Evolutionary conservation across 345 rosid genomes (phyloP).

Genomic region (Arabidopsis thaliana): TAIR10.1 NC_003071.7:17733501-17734000

Average conservation of each 20-base stretch:
- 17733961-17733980: constrained; percentile 3
- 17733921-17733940: constrained; percentile 41
- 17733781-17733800: not conserved
- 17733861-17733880: constrained; percentile 15
- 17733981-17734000: constrained; percentile 29
- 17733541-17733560: not conserved
- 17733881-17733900: constrained; percentile 9
- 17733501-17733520: constrained; percentile 6
- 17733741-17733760: constrained; percentile 59
- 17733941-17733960: constrained; percentile 18
- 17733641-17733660: not conserved
- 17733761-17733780: constrained; percentile 49
- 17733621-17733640: not conserved
- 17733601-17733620: not conserved
- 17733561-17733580: not conserved
- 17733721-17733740: constrained; percentile 73
- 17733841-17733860: constrained; percentile 14
- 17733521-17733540: not conserved
- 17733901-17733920: constrained; percentile 29
- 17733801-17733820: not conserved
- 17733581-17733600: not conserved
- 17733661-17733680: not conserved
- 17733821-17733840: constrained; percentile 32
- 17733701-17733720: constrained; percentile 71
- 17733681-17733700: constrained; percentile 19